Conservation (phyloP, 257 asterid genomes). For the Solanum stenotomum region DNA sequence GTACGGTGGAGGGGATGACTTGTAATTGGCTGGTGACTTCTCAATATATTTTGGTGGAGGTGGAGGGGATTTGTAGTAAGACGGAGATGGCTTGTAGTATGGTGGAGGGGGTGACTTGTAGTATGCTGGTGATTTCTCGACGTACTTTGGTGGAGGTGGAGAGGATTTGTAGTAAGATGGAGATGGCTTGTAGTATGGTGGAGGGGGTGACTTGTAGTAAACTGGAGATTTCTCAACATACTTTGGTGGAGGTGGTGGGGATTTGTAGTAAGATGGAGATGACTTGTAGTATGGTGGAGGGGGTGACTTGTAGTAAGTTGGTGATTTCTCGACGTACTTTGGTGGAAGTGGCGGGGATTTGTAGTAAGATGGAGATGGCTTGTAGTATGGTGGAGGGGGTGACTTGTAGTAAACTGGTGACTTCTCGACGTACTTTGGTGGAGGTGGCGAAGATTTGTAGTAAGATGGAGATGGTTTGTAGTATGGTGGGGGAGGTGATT, state of each 20-base stretch:
- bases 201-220: not conserved
- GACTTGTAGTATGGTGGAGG: not conserved
- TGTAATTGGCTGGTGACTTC: not conserved
- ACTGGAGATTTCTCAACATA: not conserved
- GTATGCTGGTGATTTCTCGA: not conserved
- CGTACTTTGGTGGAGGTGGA: not conserved
- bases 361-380: not conserved
- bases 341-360: not conserved
- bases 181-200: not conserved
- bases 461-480: not conserved
- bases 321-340: not conserved
- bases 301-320: not conserved
- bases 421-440: not conserved
- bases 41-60: rapidly evolving
- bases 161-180: not conserved
- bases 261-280: not conserved
- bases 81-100: not conserved
- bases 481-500: not conserved
- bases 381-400: not conserved
- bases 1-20: not conserved
- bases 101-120: not conserved
- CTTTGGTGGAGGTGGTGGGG: not conserved
- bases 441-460: not conserved
- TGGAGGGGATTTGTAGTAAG: not conserved
- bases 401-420: not conserved